Percentiles rank a stretch among this genome's conserved stretches.
Evolutionary conservation across 2,329 filamentous ascomycete species (phyloP).

Genomic region (Fusarium sp.): DNA sequence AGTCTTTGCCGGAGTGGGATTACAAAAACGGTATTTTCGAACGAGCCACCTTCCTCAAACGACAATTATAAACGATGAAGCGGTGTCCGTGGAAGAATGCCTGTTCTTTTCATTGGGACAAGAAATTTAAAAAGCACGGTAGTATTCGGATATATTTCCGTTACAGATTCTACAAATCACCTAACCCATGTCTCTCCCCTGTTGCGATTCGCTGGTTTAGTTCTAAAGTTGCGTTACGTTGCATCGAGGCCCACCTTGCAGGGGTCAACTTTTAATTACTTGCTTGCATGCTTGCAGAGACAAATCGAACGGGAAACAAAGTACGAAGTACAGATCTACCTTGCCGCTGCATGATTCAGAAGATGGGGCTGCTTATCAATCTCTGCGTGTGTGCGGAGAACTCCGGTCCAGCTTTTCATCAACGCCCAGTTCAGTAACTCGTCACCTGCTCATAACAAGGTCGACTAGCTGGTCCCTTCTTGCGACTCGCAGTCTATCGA

Average conservation of each 20-base stretch:
- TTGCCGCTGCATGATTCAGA: not conserved
- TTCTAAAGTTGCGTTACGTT: not conserved
- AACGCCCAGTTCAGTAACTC: not conserved
- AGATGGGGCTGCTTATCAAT: not conserved
- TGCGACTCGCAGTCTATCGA: not conserved
- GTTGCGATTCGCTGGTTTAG: fast-evolving
- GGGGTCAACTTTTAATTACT: not conserved
- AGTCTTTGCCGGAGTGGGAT: not conserved
- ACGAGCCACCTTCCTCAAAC: not conserved
- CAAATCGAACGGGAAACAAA: not conserved
- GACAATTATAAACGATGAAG: not conserved
- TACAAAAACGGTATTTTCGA: not conserved
- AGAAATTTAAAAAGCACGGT: not conserved
- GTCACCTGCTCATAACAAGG: not conserved
- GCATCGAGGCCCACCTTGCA: not conserved
- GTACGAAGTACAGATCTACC: not conserved
- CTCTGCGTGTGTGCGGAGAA: not conserved
- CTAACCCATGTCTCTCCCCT: fast-evolving
- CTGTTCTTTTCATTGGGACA: not conserved
- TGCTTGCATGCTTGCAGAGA: not conserved
- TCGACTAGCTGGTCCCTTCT: not conserved
- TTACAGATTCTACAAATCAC: not conserved
- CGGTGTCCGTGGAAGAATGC: fast-evolving
- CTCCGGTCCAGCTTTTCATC: fast-evolving
- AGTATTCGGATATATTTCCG: not conserved